These are phyloP conservation scores for Hypoxylon sp. DNA, from an alignment of 2,329 filamentous ascomycete species.

Conservation along the genomic window DNA sequence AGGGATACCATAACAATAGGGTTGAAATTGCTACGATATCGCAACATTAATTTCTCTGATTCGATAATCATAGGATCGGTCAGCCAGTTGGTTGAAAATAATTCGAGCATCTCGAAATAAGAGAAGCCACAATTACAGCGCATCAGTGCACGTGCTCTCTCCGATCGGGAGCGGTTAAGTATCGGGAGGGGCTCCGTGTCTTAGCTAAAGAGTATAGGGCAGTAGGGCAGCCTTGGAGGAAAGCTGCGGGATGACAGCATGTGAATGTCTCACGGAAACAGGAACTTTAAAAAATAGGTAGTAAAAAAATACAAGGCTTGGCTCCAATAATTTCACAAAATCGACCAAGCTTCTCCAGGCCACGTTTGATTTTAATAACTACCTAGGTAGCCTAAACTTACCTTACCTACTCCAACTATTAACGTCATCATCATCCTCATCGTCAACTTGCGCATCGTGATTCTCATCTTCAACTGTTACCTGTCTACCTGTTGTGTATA, in stretches of 20 bases:
- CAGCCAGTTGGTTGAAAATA: slow-evolving; percentile 12
- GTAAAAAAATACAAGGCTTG: slow-evolving; percentile 25
- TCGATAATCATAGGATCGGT: slow-evolving; percentile 6
- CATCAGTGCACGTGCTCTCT: slow-evolving; percentile 33
- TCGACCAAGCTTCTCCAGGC: slow-evolving; percentile 27
- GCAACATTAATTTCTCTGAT: background rate
- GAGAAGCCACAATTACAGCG: slow-evolving; percentile 19
- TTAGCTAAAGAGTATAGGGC: slow-evolving; percentile 1
- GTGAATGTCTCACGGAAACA: slow-evolving; percentile 30
- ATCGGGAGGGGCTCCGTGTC: slow-evolving; percentile 32
- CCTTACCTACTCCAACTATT: slow-evolving; percentile 4
- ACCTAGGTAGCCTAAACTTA: background rate
- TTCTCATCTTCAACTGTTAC: background rate
- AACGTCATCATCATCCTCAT: slow-evolving; percentile 4
- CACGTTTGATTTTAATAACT: slow-evolving; percentile 21
- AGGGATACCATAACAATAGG: background rate
- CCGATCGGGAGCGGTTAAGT: slow-evolving; percentile 25
- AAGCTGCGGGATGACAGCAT: slow-evolving; percentile 32
- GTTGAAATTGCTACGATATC: slow-evolving; percentile 12
- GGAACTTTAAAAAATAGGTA: background rate
- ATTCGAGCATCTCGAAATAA: background rate
- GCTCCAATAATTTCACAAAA: slow-evolving; percentile 32
- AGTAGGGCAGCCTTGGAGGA: background rate
- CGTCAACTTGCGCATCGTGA: slow-evolving; percentile 4
- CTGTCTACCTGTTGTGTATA: background rate